Percentiles rank a stretch among this genome's conserved stretches.
Evolutionary conservation across 2,329 filamentous ascomycete genomes (phyloP).

Genomic region (Trichothecium sympodiale): DNA sequence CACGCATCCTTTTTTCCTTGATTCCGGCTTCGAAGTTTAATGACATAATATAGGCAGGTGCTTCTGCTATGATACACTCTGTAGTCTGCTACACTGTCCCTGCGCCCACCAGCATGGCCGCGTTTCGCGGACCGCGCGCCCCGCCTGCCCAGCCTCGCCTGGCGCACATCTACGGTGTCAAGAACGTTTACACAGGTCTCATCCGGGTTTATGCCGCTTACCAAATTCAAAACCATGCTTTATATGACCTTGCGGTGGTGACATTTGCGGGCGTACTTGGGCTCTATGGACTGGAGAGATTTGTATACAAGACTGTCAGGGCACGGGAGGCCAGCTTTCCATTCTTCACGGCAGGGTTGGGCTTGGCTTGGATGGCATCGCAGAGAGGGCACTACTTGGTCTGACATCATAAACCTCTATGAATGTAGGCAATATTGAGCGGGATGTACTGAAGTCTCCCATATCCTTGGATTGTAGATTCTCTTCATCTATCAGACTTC

Average conservation of each 20-base stretch:
- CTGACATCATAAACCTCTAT: no score
- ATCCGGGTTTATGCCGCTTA: conserved; percentile 23
- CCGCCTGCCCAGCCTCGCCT: conserved; percentile 15
- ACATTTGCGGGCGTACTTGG: conserved; percentile 19
- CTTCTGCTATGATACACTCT: conserved; percentile 13
- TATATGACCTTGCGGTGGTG: conserved; percentile 19
- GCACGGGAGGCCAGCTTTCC: neutral
- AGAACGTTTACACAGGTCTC: conserved; percentile 22
- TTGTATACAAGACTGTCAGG: conserved; percentile 1
- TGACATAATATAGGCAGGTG: conserved; percentile 9
- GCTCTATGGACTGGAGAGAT: neutral
- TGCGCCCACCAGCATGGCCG: conserved; percentile 8
- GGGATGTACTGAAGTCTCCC: no score
- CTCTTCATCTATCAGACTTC: no score
- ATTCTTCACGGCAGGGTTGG: neutral
- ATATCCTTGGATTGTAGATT: no score
- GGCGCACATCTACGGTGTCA: conserved; percentile 21
- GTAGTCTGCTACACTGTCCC: conserved; percentile 16
- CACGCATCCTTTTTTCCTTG: neutral
- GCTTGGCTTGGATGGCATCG: conserved; percentile 2
- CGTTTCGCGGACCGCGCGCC: conserved; percentile 17
- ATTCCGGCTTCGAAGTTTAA: neutral
- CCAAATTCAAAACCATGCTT: conserved; percentile 16
- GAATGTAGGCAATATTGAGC: no score
- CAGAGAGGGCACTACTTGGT: neutral